A percentile compares a stretch with the other conserved stretches of the same genome.
phyloP scores from a whole-genome alignment of 139 green algal species.

The Coccomyxa sp. region DNA sequence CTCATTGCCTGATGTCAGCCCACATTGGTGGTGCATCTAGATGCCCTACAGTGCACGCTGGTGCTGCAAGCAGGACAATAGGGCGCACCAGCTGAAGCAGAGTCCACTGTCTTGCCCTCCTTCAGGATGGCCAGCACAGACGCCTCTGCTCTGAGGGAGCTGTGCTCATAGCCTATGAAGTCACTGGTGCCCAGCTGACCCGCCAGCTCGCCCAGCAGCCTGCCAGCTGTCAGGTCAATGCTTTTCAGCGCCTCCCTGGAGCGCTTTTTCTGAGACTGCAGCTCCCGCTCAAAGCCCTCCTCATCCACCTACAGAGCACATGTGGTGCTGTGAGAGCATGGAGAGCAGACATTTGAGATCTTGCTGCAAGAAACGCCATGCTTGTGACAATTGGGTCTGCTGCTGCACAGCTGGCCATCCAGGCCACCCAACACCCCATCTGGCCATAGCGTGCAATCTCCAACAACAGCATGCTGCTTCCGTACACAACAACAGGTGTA shows the following conservation, averaged over 20 bases:
- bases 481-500: no score
- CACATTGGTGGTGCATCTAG: no score
- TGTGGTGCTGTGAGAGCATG: no score
- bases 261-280: conserved; percentile 76
- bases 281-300: conserved; percentile 53
- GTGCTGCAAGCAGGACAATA: not conserved
- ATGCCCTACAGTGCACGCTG: no score
- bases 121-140: conserved; percentile 59
- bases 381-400: no score
- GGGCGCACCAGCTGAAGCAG: conserved; percentile 22
- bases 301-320: conserved; percentile 82
- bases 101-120: conserved; percentile 42
- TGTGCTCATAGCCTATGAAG: conserved; percentile 64
- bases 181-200: conserved; percentile 32
- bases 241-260: conserved; percentile 34
- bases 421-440: no score
- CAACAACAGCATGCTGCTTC: no score
- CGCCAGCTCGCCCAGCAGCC: conserved; percentile 36
- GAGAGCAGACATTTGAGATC: no score
- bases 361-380: no score
- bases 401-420: no score
- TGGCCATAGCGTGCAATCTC: no score
- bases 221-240: conserved; percentile 62
- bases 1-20: no score
- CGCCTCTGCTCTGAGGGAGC: conserved; percentile 12